phyloP scores from a whole-genome alignment of 2,329 filamentous ascomycete genomes.

The Drechslerella coelobrocha region DNA sequence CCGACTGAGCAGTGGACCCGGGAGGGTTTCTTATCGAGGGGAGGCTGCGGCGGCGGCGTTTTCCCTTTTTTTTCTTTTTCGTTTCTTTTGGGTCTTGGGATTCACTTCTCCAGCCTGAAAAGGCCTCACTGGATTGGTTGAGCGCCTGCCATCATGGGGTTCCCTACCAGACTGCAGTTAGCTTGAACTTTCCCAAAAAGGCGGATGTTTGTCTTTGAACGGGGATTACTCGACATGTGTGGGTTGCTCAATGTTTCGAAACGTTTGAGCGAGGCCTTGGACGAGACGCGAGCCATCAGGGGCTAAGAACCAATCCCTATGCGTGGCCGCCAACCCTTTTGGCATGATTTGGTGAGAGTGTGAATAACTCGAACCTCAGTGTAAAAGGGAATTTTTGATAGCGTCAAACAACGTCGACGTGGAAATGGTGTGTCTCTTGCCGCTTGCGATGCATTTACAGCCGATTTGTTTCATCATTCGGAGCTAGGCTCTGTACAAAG shows the following conservation, averaged over 20 bases:
- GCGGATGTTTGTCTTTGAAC: slow-evolving; percentile 50
- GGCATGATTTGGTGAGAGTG: slow-evolving; percentile 42
- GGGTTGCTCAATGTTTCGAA: slow-evolving; percentile 51
- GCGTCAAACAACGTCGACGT: slow-evolving; percentile 48
- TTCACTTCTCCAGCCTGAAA: slow-evolving; percentile 50
- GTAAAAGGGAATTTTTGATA: slow-evolving; percentile 36
- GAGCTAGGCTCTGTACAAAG: slow-evolving; percentile 35
- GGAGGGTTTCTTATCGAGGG: slow-evolving; percentile 50
- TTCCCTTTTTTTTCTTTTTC: slow-evolving; percentile 15
- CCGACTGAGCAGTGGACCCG: slow-evolving; percentile 28
- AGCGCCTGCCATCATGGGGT: slow-evolving; percentile 48
- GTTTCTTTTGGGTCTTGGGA: slow-evolving; percentile 26
- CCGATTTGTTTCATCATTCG: slow-evolving; percentile 50
- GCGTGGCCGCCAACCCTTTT: slow-evolving; percentile 49
- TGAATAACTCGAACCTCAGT: slow-evolving; percentile 21
- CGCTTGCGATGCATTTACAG: slow-evolving; percentile 50
- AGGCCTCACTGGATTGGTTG: slow-evolving; percentile 50
- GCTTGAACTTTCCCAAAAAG: slow-evolving; percentile 51
- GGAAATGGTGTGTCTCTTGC: slow-evolving; percentile 46
- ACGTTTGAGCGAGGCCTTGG: slow-evolving; percentile 50
- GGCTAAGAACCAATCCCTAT: slow-evolving; percentile 48
- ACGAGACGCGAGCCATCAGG: slow-evolving; percentile 51
- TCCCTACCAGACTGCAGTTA: slow-evolving; percentile 37
- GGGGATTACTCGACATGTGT: slow-evolving; percentile 50
- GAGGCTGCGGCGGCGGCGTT: slow-evolving; percentile 5